Base-by-base conservation (phyloP, 2,329 filamentous ascomycete genomes). In the Fusarium sp. region DNA sequence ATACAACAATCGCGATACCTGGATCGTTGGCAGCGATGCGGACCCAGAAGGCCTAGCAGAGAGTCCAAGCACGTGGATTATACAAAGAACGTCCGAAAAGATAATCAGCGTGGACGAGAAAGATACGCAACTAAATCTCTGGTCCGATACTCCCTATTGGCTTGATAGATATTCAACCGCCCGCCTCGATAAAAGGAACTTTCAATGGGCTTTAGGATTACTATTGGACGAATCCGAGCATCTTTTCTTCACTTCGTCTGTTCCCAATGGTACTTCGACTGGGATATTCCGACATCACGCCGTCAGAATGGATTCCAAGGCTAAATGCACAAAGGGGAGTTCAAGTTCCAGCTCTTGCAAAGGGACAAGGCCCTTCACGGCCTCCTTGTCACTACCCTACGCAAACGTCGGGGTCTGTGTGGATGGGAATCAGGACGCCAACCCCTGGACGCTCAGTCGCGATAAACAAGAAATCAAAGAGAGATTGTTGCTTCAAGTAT, bases 401-500 rank as follows among this genome's bases (percentile, higher is more conserved):
- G 4, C 38, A 2, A 49, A 54, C 0, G n/a, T 67, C 4, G 34
- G 49, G 3, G 38, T 58, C 10, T 71, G 63, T 38, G 63, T 34
- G 0, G 51, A 71, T 20, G 66, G 66, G 16, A 36, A 49, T 10
- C 62, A 29, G 13, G 46, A 61, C 1, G 36, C 14, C 5, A 33
- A 31, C 3, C 51, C 61, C 4, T 71, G 58, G 61, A 36, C 40
- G 1, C 56, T 18, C 3, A 68, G 8, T 8, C 54, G 68, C 23
- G 13, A 63, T 18, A 63, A 73, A 36, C 61, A 70, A 33, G 61
- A 62, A 6, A 13, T 27, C 8, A 53, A 31, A 2, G 70, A 72
- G 10, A 40, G 9, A 1, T 2, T 70, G 1, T 72, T 58, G 29
- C 25, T 72, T 3, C 40, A 31, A 7, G 18, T 64, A 6, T 38